Evolutionary conservation across 2,329 filamentous ascomycete species (phyloP).

Genomic region (Emmonsia crescens): DNA sequence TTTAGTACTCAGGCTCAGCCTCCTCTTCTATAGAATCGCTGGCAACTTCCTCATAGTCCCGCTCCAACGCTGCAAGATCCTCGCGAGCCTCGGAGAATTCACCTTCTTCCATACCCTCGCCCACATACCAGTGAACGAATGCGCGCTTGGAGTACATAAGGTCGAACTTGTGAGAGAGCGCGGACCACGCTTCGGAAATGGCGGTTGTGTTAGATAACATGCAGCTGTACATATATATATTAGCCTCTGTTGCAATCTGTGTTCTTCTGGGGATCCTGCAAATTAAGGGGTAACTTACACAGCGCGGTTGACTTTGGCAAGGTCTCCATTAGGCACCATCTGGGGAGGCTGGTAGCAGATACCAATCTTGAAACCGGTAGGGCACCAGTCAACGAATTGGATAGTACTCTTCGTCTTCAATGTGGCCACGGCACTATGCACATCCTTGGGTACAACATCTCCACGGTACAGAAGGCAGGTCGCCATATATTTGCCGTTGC

Average conservation of each 20-base stretch:
- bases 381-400: conserved; percentile 99
- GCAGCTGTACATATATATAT: conserved; percentile 49
- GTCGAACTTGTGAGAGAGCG: conserved; percentile 95
- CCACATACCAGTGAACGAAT: conserved; percentile 99
- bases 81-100: conserved; percentile 99
- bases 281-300: conserved; percentile 52
- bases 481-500: conserved; percentile 99
- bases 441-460: conserved; percentile 94
- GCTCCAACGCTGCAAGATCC: conserved; percentile 93
- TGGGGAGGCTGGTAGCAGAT: conserved; percentile 99
- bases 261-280: conserved; percentile 1
- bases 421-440: conserved; percentile 80
- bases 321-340: conserved; percentile 91
- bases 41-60: conserved; percentile 97
- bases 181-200: conserved; percentile 96
- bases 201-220: conserved; percentile 93
- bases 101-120: conserved; percentile 99
- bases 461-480: conserved; percentile 96
- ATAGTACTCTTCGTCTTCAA: conserved; percentile 99
- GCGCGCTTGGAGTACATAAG: conserved; percentile 99
- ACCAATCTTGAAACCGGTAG: conserved; percentile 99
- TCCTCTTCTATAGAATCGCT: conserved; percentile 86
- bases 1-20: conserved; percentile 83
- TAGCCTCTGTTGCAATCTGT: conserved; percentile 16
- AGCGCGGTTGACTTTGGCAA: conserved; percentile 95